Evolutionary conservation across 345 rosid species (phyloP), one percentile per base, ranked within the genome.

Genomic region (Gossypium thurberi): DNA sequence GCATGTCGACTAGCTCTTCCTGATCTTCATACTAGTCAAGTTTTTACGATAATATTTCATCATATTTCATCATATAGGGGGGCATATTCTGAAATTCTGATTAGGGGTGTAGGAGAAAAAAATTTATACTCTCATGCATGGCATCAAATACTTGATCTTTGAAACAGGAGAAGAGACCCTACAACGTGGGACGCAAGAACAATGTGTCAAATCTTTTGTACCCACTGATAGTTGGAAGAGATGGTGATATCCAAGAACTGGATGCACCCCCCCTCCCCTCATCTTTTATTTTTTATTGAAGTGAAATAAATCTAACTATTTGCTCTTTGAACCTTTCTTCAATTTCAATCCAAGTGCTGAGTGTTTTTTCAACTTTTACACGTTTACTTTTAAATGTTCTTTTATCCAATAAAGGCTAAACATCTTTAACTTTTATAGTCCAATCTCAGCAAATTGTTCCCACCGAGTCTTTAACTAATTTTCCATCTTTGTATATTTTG

Each of bases 111-210:
- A 57, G 52, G 44, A 20, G 44, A 71, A 59, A 20, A 28, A 71
- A 59, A 9, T 13, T 10, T 33, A 74, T 52, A 64, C 56, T 65
- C 76, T 26, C 25, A 20, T 23, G 48, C 47, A 59, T 72, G 69
- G 82, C 80, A 82, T 82, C 82, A 76, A 79, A 79, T 76, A 63
- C 80, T 78, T 10, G 65, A 78, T 57, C 64, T 71, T 75, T 25
- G 75, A 48, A 69, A 75, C 72, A 61, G 51, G 55, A 69, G 59
- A 47, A 68, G 72, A 72, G 42, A 37, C 76, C 76, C 68, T 56
- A 55, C 63, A 76, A 62, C 20, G 14, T 65, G 63, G 25, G 47
- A 58, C 51, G 52, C 67, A 65, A 71, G 76, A 82, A 75, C 76
- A 79, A 75, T 44, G 26, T 69, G 77, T 77, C 76, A 69, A 75